Evolutionary conservation across 2,329 filamentous ascomycete genomes (phyloP).

Genomic region (Epichloe gansuensis): DNA sequence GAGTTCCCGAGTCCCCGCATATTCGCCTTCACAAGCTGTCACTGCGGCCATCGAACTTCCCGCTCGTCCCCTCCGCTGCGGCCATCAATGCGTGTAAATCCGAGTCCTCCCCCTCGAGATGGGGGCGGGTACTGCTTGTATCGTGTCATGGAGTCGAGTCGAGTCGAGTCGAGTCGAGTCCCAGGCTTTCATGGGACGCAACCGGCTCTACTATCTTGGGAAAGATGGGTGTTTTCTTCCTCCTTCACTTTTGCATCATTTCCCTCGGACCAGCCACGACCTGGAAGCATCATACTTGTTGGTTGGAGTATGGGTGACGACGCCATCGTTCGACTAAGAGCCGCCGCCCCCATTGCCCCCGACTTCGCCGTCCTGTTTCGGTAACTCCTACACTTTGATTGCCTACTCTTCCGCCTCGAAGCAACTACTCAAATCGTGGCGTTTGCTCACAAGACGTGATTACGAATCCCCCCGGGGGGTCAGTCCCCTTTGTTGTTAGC

Average conservation of each 20-base stretch:
- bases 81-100: too few species aligned
- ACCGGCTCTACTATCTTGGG: too few species aligned
- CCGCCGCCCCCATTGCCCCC: neutral
- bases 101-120: too few species aligned
- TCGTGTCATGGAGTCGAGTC: too few species aligned
- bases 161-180: too few species aligned
- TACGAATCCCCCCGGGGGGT: conserved; percentile 1
- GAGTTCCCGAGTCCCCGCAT: neutral
- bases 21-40: neutral
- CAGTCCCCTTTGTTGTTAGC: neutral
- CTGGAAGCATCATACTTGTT: neutral
- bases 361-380: neutral
- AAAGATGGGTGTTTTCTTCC: too few species aligned
- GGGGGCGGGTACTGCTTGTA: too few species aligned
- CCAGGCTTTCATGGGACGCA: too few species aligned
- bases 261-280: neutral
- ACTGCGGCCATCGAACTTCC: neutral
- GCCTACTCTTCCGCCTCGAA: neutral
- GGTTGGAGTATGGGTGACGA: neutral
- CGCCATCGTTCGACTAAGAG: neutral
- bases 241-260: neutral
- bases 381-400: neutral
- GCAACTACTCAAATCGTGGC: neutral
- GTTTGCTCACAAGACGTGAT: neutral
- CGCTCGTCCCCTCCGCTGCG: neutral